Evolutionary conservation across 2,329 filamentous ascomycete species (phyloP).

Genomic region (Aureobasidium musti): DNA sequence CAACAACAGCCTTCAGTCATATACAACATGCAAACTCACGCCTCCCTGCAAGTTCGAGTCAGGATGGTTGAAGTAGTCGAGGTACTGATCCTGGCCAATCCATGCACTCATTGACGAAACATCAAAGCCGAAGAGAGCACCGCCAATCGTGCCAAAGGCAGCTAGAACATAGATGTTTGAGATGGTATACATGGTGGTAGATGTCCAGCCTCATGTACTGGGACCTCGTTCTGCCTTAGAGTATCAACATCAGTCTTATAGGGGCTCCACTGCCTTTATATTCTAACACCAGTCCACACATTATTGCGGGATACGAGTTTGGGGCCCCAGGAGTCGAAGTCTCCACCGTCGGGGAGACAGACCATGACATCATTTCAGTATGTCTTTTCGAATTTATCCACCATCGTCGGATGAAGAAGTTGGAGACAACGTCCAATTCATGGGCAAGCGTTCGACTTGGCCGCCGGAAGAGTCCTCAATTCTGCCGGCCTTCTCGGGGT

Average conservation of each 20-base stretch:
- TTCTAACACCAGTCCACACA: slow-evolving; percentile 15
- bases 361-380: slow-evolving; percentile 16
- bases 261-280: slow-evolving; percentile 16
- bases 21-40: background rate
- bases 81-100: slow-evolving; percentile 53
- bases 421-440: slow-evolving; percentile 11
- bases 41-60: slow-evolving; percentile 42
- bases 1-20: background rate
- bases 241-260: background rate
- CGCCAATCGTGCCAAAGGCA: slow-evolving; percentile 61
- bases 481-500: slow-evolving; percentile 7
- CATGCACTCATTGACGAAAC: slow-evolving; percentile 52
- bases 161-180: slow-evolving; percentile 44
- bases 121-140: slow-evolving; percentile 73
- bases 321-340: slow-evolving; percentile 11
- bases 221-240: slow-evolving; percentile 1
- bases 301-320: slow-evolving; percentile 17
- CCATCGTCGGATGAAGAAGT: slow-evolving; percentile 20
- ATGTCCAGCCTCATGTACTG: slow-evolving; percentile 17
- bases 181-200: slow-evolving; percentile 26
- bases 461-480: slow-evolving; percentile 15
- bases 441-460: background rate
- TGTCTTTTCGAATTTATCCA: slow-evolving; percentile 15
- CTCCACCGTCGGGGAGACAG: slow-evolving; percentile 2
- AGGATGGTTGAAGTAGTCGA: slow-evolving; percentile 44